Evolutionary conservation across 495 filamentous ascomycete genomes (phyloP), one percentile per base, ranked within the genome.

Genomic region (Astrocystis sublimbata): DNA sequence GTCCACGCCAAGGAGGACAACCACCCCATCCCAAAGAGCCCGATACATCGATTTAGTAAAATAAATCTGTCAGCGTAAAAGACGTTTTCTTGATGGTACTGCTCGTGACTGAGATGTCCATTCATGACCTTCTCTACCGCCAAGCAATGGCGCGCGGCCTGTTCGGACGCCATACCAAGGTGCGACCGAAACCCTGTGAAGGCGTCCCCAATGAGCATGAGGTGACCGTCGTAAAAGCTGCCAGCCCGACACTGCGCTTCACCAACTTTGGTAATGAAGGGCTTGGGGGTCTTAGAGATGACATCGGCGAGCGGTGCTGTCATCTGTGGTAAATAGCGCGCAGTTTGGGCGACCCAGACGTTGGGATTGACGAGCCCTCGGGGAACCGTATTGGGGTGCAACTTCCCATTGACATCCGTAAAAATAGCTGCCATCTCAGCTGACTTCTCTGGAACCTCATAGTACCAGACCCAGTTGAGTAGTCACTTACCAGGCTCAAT

Each of bases 381-480:
- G 7, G 75, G 79, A 33, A 84, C 66, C 0, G 80, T 81, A 41
- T 76, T 72, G 6, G 38, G 64, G 55, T 83, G 79, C 1, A 41
- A 17, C 15, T 65, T 55, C 6, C 78, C 80, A 9, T 76, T 50
- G 15, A 61, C 68, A 62, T 82, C 80, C 2, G 80, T 84, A 67
- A 84, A 74, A 1, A 81, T 58, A 28, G 73, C 73, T 15, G 71
- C 65, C 51, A 77, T 68, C 24, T 76, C 78, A 4, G 64, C 41
- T 0, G 75, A 76, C 15, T 58, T 56, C 40, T 70, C 66, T 0
- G 70, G 52, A 33, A 75, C 72, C 56, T 81, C 80, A 58, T 54
- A 67, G 60, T 85, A 85, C 76, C 78, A 83, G 24, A 84, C 80
- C 61, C 71, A 79, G 60, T 83, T 85, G 36, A 81, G 67, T 0